Conservation (phyloP, 768 basidiomycete species). For the Leccinum boreale region DNA sequence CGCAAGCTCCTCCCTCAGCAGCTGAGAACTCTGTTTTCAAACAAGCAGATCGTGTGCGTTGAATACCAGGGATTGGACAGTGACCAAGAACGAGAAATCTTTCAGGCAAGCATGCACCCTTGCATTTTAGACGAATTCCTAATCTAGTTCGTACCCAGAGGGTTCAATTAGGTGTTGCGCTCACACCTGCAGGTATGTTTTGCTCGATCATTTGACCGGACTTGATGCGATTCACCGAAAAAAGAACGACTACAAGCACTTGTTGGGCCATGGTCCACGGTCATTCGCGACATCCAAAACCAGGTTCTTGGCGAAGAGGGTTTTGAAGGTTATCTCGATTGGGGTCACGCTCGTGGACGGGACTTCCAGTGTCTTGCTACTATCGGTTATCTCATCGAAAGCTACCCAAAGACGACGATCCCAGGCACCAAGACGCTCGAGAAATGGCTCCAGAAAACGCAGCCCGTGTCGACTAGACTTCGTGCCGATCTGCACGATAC, state of each 20-base stretch:
- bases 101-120: slow-evolving; percentile 39
- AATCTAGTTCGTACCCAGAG: slow-evolving; percentile 31
- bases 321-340: slow-evolving; percentile 38
- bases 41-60: slow-evolving; percentile 48
- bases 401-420: slow-evolving; percentile 24
- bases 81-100: slow-evolving; percentile 66
- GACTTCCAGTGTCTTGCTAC: slow-evolving; percentile 47
- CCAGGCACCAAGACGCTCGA: slow-evolving; percentile 31
- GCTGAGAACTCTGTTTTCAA: slow-evolving; percentile 37
- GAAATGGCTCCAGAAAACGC: slow-evolving; percentile 34
- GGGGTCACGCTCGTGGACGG: slow-evolving; percentile 43
- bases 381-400: slow-evolving; percentile 32
- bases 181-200: slow-evolving; percentile 45
- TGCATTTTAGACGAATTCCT: not conserved
- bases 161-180: slow-evolving; percentile 50
- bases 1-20: slow-evolving; percentile 34
- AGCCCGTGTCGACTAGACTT: slow-evolving; percentile 26
- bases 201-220: not conserved
- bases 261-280: slow-evolving; percentile 42
- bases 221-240: not conserved
- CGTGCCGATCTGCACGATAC: slow-evolving; percentile 30
- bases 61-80: slow-evolving; percentile 49
- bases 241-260: slow-evolving; percentile 50
- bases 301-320: slow-evolving; percentile 35
- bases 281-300: slow-evolving; percentile 40